A percentile compares a stretch with the other conserved stretches of the same genome.
Conservation (phyloP, 2,329 filamentous ascomycete genomes). For the Chalara sp. region DNA sequence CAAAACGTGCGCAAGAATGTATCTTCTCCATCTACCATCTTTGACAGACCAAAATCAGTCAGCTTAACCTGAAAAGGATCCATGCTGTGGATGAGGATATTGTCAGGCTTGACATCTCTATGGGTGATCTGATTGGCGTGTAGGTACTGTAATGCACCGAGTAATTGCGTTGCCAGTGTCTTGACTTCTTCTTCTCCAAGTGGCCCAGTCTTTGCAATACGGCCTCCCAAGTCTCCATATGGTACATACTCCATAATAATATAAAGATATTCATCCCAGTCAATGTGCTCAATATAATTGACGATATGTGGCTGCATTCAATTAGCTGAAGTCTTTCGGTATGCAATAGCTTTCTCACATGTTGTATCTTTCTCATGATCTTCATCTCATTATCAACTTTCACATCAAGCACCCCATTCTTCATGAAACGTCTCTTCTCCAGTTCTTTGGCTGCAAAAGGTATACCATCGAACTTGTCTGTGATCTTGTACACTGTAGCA, state of each 20-base stretch:
- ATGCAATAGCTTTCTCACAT: slow-evolving; percentile 50
- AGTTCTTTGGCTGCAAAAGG: slow-evolving; percentile 91
- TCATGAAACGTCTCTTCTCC: slow-evolving; percentile 88
- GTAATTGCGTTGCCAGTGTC: slow-evolving; percentile 66
- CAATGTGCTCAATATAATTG: slow-evolving; percentile 81
- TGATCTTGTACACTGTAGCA: slow-evolving; percentile 86
- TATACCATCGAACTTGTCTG: slow-evolving; percentile 74
- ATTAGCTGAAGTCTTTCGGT: slow-evolving; percentile 15
- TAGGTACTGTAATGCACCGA: slow-evolving; percentile 79
- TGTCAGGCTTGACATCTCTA: slow-evolving; percentile 98
- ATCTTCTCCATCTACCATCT: slow-evolving; percentile 82
- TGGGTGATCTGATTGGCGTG: slow-evolving; percentile 88
- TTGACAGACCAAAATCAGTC: slow-evolving; percentile 94
- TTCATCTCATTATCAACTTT: slow-evolving; percentile 96
- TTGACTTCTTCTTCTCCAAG: slow-evolving; percentile 65
- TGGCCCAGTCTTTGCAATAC: slow-evolving; percentile 53
- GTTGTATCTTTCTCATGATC: slow-evolving; percentile 81
- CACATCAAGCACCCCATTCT: slow-evolving; percentile 81
- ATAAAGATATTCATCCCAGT: slow-evolving; percentile 73
- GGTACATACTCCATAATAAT: slow-evolving; percentile 96
- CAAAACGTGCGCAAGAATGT: slow-evolving; percentile 96
- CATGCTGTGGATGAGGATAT: slow-evolving; percentile 74
- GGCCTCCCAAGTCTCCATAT: slow-evolving; percentile 73
- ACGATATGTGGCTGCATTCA: slow-evolving; percentile 71
- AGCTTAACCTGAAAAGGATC: slow-evolving; percentile 79